Base-by-base conservation (phyloP, 805 yeast species). In the Saturnispora dispora region DNA sequence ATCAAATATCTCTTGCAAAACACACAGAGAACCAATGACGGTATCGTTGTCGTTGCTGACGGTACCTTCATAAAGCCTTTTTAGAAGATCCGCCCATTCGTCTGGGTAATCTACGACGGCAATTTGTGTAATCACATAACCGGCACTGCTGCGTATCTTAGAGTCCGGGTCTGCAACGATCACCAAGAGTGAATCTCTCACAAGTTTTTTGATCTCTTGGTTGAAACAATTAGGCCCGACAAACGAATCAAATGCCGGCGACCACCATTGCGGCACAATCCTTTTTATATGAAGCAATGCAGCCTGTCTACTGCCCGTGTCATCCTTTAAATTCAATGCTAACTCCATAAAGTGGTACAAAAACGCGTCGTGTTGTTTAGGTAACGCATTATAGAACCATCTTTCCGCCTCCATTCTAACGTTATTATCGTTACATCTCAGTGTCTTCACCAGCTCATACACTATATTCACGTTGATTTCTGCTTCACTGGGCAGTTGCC, bases 81-180 rank as follows among this genome's bases (percentile, higher is more conserved):
- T 61, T 51, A 86, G 62, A 45, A 90, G 69, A 22, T 73, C 75
- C 0, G 97, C 96, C 98, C 98, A 91, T 63, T 88, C 95, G 62
- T 93, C 98, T 0, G 99, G 99, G 61, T 79, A 91, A 61, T 91
- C 99, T 1, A 82, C 85, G 3, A 85, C 84, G 0, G 96, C 88
- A 15, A 91, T 86, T 60, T 86, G 95, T 5, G 85, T 85, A 17
- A 89, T 77, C 15, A 86, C 83, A 56, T 87, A 83, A 1, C 90
- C 81, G 2, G 85, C 78, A 47, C 85, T 76, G 30, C 74, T 76
- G 53, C 88, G 73, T 15, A 90, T 70, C 58, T 83, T 86, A 9
- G 84, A 71, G 54, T 77, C 76, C 1, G 72, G 67, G 3, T 72
- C 65, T 6, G 71, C 71, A 18, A 79, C 70, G 30, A 87, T 63